Conservation (phyloP, 2,329 filamentous ascomycete species). For the Lecanicillium sp. region DNA sequence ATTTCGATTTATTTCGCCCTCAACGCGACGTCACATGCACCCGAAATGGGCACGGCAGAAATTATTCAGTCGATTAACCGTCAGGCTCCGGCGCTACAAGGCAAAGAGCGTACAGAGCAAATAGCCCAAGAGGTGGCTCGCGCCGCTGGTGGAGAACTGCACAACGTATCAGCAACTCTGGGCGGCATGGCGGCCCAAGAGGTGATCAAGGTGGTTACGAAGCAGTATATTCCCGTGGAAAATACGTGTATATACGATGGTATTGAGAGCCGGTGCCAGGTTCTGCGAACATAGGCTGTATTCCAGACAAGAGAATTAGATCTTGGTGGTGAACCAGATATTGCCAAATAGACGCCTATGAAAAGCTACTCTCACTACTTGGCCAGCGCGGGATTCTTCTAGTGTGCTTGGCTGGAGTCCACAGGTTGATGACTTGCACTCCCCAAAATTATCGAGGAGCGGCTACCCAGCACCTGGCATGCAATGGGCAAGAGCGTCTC, state of each 20-base stretch:
- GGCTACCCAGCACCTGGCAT: too few species aligned
- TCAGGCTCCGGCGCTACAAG: slow-evolving; percentile 37
- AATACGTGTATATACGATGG: slow-evolving; percentile 67
- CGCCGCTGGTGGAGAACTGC: slow-evolving; percentile 76
- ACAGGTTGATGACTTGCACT: too few species aligned
- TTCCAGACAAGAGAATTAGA: too few species aligned
- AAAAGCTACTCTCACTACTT: too few species aligned
- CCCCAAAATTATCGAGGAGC: too few species aligned
- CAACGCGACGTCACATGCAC: slow-evolving; percentile 40
- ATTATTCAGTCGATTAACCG: slow-evolving; percentile 42
- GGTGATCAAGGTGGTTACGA: slow-evolving; percentile 80
- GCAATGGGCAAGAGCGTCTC: too few species aligned
- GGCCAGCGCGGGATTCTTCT: too few species aligned
- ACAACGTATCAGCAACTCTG: slow-evolving; percentile 81
- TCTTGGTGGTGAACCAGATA: too few species aligned
- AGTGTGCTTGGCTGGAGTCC: too few species aligned
- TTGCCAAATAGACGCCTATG: too few species aligned
- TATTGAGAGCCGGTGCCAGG: slow-evolving; percentile 53
- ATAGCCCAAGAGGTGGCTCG: slow-evolving; percentile 63
- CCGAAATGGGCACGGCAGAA: slow-evolving; percentile 38
- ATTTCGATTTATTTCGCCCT: slow-evolving; percentile 64
- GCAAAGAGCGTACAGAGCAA: slow-evolving; percentile 42
- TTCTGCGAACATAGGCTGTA: slow-evolving; percentile 39
- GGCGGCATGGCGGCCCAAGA: slow-evolving; percentile 97
- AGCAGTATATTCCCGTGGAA: slow-evolving; percentile 64